Evolutionary conservation across 2,329 filamentous ascomycete genomes (phyloP), one percentile per base, ranked within the genome.

Genomic region (Venturia pyrina): DNA sequence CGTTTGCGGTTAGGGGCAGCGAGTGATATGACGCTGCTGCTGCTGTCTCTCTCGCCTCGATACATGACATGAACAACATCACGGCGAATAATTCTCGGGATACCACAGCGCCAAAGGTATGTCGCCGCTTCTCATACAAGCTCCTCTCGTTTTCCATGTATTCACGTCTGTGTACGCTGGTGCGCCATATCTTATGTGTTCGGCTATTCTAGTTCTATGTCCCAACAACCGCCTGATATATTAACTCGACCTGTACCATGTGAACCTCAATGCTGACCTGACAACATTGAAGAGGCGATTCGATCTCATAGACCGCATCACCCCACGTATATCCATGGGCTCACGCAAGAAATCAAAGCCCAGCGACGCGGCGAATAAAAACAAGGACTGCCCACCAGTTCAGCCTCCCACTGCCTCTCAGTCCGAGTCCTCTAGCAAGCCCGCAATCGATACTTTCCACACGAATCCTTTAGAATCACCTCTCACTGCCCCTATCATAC

Each of bases 331-430:
- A 61, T 44, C 66, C 44, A 78, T 78, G 76, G 71, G 70, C 67
- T 72, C 75, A 67, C 75, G 75, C 67, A 79, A 79, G 74, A 78
- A 78, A 69, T 71, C 72, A 56, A 78, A 78, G 73, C 72, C 72
- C 53, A 76, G 75, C 69, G 69, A 71, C 63, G 67, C 73, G 74
- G 72, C 72, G 34, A 69, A 73, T 65, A 19, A 19, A 13, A 32
- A 56, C 7, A 34, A 59, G 32, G 17, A 37, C 32, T 17, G 4
- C 32, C 7, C 50, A 11, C 5, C 8, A 56, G 24, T 19, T 56
- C 24, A 56, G 32, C 32, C 28, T 34, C 32, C 32, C 24, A 59
- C 28, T 21, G 37, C 53, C 15, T n/a, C 28, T 21, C 15, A 59
- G 19, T 8, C 28, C 53, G 53, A 59, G 32, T 59, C 32, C 19